Base-by-base conservation (phyloP, 2,329 filamentous ascomycete genomes). In the Zymoseptoria crescenta region DNA sequence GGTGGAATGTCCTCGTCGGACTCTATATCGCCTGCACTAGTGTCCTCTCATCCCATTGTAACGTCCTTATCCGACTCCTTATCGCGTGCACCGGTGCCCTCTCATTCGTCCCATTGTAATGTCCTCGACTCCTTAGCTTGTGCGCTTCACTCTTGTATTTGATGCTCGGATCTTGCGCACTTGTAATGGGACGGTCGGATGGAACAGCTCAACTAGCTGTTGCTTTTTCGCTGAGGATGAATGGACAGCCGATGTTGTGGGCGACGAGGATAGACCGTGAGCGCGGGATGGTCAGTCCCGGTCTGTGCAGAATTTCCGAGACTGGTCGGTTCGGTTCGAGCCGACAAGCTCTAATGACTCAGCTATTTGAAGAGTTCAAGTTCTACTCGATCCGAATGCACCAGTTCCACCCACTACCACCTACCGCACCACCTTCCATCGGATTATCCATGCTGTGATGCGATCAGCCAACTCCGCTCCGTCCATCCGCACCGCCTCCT, bases 201-300 rank as follows among this genome's bases (percentile, higher is more conserved):
- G 86, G 75, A 99, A 91, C 52, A 97, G 84, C 7, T 88, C 85
- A 61, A 99, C 81, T 20, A 99, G 84, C 70, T 96, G 87, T 0
- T 85, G 79, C 78, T 99, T 99, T 78, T 97, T 99, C 10, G 94
- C 91, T 4, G 87, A 92, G 0, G 90, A 87, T 13, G 9, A 4
- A 41, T 41, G 35, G 35, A 16, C n/a, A 97, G 45, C 85, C 77
- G 69, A 97, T 80, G 72, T 91, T 88, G 77, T 99, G 90, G 64
- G 86, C 87, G 69, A 97, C 88, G 59, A 99, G 84, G 65, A 97
- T 95, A 54, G 89, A 93, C 69, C 94, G 89, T 67, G 99, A 80
- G 52, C 88, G 88, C 28, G 94, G 91, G 55, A 97, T 86, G 1
- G 91, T 97, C 63, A 97, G n/a, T n/a, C n/a, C n/a, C n/a, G n/a